Base-by-base conservation (phyloP, 345 rosid genomes). In the Salix arbutifolia region DNA sequence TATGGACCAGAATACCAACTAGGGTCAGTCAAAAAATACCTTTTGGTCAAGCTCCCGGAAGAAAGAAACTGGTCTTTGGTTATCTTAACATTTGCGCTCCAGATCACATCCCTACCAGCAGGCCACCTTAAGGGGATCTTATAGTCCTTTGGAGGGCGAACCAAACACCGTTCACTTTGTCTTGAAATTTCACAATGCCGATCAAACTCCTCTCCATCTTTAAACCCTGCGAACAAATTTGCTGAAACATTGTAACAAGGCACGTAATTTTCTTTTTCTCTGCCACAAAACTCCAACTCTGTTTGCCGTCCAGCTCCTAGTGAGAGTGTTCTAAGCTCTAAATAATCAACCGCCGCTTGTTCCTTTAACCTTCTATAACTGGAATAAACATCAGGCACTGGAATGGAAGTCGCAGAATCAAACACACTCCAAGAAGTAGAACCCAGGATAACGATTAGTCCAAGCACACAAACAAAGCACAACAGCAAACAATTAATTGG, bases 41-140 rank as follows among this genome's bases (percentile, higher is more conserved):
- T 92, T 61, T 95, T 96, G 40, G 99, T 96, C 89, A 96, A 82
- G 81, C 94, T 92, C 84, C 99, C 98, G 56, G 98, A 96, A 0
- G 97, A 91, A 87, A 96, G 99, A 87, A 96, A 96, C 76, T 94
- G 99, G 64, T 96, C 99, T 80, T 92, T 91, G 19, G 92, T 91
- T 67, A 96, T 89, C 93, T 92, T 92, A 78, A 96, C 93, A 79
- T 96, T 96, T 76, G 88, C 97, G 74, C 90, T 94, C 98, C 99
- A 96, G 83, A 96, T 96, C 71, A 94, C 92, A 84, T 96, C 98
- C 83, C 90, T 87, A 78, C 97, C 98, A 79, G 87, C 84, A 6
- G 99, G 99, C 99, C 99, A 96, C 74, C 92, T 85, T 56, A 94
- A 85, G 40, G 99, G 97, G 77, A 86, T 92, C 87, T 96, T 93